A percentile compares a stretch with the other conserved stretches of the same genome.
These are phyloP conservation scores for Debaryomyces castellii DNA, from an alignment of 805 yeast genomes.

Conservation along the genomic window DNA sequence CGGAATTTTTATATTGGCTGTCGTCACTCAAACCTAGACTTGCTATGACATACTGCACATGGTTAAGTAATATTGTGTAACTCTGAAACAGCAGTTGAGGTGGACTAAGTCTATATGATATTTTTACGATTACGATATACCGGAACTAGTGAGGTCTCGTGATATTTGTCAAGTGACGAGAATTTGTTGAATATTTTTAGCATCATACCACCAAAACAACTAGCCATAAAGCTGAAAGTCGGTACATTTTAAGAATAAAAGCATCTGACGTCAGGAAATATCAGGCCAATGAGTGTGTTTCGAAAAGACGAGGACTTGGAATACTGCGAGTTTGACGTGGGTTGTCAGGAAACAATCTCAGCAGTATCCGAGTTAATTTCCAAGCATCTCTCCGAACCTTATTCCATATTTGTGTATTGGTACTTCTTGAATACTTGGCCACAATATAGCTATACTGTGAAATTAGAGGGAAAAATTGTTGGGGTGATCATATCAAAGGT, in stretches of 20 bases:
- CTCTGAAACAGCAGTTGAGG: too few species aligned
- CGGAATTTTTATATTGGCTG: not conserved
- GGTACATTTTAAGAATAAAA: not conserved
- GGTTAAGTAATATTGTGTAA: not conserved
- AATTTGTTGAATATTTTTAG: not conserved
- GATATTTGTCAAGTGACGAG: not conserved
- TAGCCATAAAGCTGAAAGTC: not conserved
- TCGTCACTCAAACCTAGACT: too few species aligned
- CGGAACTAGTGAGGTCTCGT: not conserved
- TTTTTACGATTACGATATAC: too few species aligned
- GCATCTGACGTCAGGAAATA: not conserved
- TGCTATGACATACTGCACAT: not conserved
- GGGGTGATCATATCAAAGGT: slow-evolving; percentile 86
- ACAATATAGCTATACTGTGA: slow-evolving; percentile 68
- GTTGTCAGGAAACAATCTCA: slow-evolving; percentile 41
- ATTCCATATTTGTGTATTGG: slow-evolving; percentile 88
- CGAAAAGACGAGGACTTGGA: slow-evolving; percentile 16
- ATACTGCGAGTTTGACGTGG: slow-evolving; percentile 22
- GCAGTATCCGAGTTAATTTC: slow-evolving; percentile 60
- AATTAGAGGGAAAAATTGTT: slow-evolving; percentile 45
- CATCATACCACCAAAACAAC: not conserved
- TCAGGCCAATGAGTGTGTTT: slow-evolving; percentile 8
- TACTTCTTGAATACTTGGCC: slow-evolving; percentile 93
- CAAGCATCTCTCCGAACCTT: slow-evolving; percentile 85
- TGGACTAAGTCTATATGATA: too few species aligned